phyloP scores from a whole-genome alignment of 768 basidiomycete genomes.

The Calvatia gigantea region DNA sequence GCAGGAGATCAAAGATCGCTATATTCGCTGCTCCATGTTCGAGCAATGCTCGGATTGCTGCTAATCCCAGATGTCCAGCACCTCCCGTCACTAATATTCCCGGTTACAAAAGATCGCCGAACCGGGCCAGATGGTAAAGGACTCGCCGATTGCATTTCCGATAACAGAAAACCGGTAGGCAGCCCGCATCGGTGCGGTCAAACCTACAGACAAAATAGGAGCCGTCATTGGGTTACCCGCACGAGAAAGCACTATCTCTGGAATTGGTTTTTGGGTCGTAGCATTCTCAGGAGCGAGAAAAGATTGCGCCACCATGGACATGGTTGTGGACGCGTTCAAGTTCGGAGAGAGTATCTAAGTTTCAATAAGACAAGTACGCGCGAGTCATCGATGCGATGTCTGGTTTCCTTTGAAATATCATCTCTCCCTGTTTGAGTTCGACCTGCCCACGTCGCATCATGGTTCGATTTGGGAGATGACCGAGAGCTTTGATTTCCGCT shows the following conservation, averaged over 20 bases:
- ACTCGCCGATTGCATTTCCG: conserved; percentile 39
- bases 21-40: conserved; percentile 39
- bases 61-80: conserved; percentile 36
- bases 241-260: conserved; percentile 12
- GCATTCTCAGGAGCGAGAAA: not conserved
- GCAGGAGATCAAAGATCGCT: conserved; percentile 26
- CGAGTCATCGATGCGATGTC: not conserved
- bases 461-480: too few species aligned
- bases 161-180: conserved; percentile 30
- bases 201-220: conserved; percentile 6
- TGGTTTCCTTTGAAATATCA: too few species aligned
- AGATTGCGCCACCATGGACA: not conserved
- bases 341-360: not conserved
- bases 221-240: conserved; percentile 17
- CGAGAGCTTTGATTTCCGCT: too few species aligned
- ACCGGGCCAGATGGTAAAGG: not conserved
- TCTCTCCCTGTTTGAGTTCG: too few species aligned
- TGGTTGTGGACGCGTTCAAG: not conserved
- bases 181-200: conserved; percentile 22
- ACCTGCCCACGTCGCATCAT: too few species aligned
- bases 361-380: not conserved
- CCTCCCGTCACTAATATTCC: conserved; percentile 38
- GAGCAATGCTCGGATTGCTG: conserved; percentile 33
- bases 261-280: not conserved
- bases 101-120: not conserved